Conservation (phyloP, 106 monocot genomes). For the Allium fistulosum region DNA sequence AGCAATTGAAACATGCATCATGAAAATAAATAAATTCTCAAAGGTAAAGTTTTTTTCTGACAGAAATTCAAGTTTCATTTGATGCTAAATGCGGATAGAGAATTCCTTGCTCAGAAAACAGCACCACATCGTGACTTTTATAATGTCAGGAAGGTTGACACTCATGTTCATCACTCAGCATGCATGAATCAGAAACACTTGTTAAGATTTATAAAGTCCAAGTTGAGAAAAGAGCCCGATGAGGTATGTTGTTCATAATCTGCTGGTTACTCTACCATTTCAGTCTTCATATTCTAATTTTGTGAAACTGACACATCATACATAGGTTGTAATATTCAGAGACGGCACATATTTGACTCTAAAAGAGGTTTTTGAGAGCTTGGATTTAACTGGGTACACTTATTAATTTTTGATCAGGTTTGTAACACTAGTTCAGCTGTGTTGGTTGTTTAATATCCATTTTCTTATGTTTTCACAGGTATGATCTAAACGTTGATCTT, state of each 20-base stretch:
- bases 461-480: conserved; percentile 28
- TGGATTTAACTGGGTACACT: conserved; percentile 88
- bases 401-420: neutral
- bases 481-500: conserved; percentile 95
- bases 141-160: conserved; percentile 99
- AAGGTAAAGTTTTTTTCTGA: neutral
- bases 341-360: conserved; percentile 96
- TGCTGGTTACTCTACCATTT: neutral
- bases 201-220: conserved; percentile 95
- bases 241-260: conserved; percentile 45
- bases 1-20: no score
- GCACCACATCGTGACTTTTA: conserved; percentile 99
- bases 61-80: conserved; percentile 98
- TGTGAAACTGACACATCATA: neutral
- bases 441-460: no score
- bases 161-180: conserved; percentile 99
- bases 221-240: conserved; percentile 92
- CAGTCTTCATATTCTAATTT: neutral
- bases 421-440: no score
- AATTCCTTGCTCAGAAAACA: conserved; percentile 99
- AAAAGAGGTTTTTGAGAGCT: conserved; percentile 98
- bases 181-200: conserved; percentile 99
- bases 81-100: conserved; percentile 95
- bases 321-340: conserved; percentile 95
- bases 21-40: no score